Evolutionary conservation across 257 asterid species (phyloP).

Genomic region (Solanum tacnaense): DNA sequence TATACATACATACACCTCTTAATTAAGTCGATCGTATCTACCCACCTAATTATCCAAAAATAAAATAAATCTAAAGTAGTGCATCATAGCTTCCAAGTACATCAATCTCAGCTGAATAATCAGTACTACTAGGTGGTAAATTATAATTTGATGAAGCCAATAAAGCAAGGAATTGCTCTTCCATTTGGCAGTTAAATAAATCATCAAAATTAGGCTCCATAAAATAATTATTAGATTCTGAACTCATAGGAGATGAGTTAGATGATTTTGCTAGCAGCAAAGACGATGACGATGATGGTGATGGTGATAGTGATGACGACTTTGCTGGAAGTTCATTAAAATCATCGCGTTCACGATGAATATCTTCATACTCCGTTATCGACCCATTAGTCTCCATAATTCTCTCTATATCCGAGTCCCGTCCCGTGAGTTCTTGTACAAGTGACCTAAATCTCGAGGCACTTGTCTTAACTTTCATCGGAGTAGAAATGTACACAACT

Average conservation of each 20-base stretch:
- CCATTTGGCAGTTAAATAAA: neutral
- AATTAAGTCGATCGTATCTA: neutral
- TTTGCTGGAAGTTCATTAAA: neutral
- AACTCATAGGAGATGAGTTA: neutral
- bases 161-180: slow-evolving; percentile 18
- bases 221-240: neutral
- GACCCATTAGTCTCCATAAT: slow-evolving; percentile 19
- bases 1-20: neutral
- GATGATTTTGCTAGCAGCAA: neutral
- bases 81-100: slow-evolving; percentile 53
- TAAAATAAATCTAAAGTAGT: slow-evolving; percentile 1
- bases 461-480: slow-evolving; percentile 75
- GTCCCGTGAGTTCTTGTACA: slow-evolving; percentile 70
- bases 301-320: neutral
- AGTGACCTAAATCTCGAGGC: slow-evolving; percentile 50
- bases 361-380: neutral
- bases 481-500: slow-evolving; percentile 77
- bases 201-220: neutral
- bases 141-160: slow-evolving; percentile 5
- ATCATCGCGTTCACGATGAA: slow-evolving; percentile 3
- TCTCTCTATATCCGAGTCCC: slow-evolving; percentile 38
- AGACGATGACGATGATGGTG: neutral
- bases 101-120: slow-evolving; percentile 30
- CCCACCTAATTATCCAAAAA: neutral
- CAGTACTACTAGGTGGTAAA: neutral